A percentile compares a stretch with the other conserved stretches of the same genome.
These are phyloP conservation scores for Penicillium verhagenii DNA, from an alignment of 495 filamentous ascomycete genomes.

Conservation along the genomic window DNA sequence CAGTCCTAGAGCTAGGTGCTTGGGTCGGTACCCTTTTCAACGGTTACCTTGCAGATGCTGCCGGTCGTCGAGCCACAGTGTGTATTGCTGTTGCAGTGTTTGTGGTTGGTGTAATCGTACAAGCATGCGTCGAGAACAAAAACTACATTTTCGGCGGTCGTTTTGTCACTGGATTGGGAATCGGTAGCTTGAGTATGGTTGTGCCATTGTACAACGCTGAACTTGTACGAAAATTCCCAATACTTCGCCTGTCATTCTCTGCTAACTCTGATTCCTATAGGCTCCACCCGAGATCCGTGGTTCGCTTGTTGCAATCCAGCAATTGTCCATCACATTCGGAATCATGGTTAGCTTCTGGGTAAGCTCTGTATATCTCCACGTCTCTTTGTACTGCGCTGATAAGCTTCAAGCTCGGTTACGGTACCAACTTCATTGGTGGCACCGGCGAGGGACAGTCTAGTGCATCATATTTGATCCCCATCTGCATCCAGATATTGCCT, in stretches of 20 bases:
- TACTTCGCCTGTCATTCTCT: constrained; percentile 35
- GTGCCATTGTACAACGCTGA: constrained; percentile 63
- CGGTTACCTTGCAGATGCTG: constrained; percentile 70
- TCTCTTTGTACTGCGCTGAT: background rate
- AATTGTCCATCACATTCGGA: constrained; percentile 63
- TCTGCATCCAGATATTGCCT: constrained; percentile 45
- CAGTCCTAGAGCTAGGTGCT: constrained; percentile 80
- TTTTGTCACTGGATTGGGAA: constrained; percentile 62
- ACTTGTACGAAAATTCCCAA: constrained; percentile 18
- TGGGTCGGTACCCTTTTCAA: constrained; percentile 75
- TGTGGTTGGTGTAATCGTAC: constrained; percentile 71
- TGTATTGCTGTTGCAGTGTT: constrained; percentile 68
- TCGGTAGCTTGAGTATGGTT: constrained; percentile 37
- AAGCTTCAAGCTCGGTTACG: constrained; percentile 45
- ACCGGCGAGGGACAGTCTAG: constrained; percentile 40
- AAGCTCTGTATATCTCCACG: constrained; percentile 24
- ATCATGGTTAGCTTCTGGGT: constrained; percentile 67
- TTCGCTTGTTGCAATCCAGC: constrained; percentile 67
- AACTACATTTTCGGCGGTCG: constrained; percentile 68
- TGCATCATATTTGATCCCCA: constrained; percentile 44
- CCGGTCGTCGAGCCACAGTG: constrained; percentile 71
- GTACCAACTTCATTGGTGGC: constrained; percentile 46
- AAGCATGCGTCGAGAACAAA: constrained; percentile 59
- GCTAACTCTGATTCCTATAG: constrained; percentile 35
- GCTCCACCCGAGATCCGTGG: constrained; percentile 68